A percentile compares a stretch with the other conserved stretches of the same genome.
Evolutionary conservation across 495 filamentous ascomycete species (phyloP).

Genomic region (Aspergillus sclerotioniger): DNA sequence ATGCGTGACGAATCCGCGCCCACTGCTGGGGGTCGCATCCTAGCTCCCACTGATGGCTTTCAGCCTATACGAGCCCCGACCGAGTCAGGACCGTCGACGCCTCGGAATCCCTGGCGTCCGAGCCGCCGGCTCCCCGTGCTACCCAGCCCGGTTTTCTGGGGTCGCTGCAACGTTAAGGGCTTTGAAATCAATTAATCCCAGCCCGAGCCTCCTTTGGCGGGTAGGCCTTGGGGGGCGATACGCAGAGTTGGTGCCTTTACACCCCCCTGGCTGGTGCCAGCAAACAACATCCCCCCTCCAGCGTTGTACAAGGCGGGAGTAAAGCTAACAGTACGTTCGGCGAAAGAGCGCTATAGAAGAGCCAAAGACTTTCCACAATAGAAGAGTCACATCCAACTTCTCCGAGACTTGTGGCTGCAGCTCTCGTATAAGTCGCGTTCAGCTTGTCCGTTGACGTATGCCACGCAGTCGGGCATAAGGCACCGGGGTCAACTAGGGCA

Average conservation of each 20-base stretch:
- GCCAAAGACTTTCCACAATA: not conserved
- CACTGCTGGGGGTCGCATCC: not conserved
- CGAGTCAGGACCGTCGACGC: not conserved
- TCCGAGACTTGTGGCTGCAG: not conserved
- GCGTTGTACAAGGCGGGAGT: not conserved
- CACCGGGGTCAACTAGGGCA: not conserved
- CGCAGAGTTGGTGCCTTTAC: not conserved
- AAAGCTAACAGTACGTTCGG: not conserved
- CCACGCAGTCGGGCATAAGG: not conserved
- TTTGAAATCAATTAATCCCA: not conserved
- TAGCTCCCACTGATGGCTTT: not conserved
- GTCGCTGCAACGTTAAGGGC: conserved; percentile 2
- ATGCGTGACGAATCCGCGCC: not conserved
- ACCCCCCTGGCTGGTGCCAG: not conserved
- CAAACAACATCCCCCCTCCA: not conserved
- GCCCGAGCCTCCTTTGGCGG: not conserved
- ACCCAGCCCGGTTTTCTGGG: conserved; percentile 1
- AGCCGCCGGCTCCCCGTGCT: not conserved
- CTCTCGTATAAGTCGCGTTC: not conserved
- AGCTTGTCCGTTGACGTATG: not conserved
- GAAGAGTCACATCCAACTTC: not conserved
- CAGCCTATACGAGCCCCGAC: conserved; percentile 7
- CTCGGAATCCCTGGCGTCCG: not conserved
- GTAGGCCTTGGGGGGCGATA: not conserved
- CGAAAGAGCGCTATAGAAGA: not conserved